These are phyloP conservation scores for Citrus trifoliata DNA, from an alignment of 345 rosid genomes.

Conservation along the genomic window DNA sequence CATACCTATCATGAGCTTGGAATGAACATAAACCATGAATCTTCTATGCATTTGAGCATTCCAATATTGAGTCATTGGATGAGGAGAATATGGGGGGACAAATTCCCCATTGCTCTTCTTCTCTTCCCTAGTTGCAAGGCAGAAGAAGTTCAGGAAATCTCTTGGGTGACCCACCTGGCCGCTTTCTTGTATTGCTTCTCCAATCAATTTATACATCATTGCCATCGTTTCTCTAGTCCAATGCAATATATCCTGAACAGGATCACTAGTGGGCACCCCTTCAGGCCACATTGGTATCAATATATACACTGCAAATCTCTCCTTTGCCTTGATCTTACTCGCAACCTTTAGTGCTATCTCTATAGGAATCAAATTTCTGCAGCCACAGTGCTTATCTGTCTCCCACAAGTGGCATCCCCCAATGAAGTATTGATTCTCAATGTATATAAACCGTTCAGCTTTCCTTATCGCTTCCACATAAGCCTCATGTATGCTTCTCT, in stretches of 20 bases:
- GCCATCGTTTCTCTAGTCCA: constrained; percentile 84
- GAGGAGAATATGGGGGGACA: constrained; percentile 53
- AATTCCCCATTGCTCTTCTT: constrained; percentile 51
- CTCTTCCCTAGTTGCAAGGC: constrained; percentile 85
- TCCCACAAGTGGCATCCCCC: constrained; percentile 83
- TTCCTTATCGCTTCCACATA: constrained; percentile 72
- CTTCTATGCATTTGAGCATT: constrained; percentile 74
- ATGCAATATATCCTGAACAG: constrained; percentile 85
- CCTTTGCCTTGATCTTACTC: constrained; percentile 49
- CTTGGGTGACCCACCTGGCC: constrained; percentile 55
- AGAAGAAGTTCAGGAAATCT: constrained; percentile 82
- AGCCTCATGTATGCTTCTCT: constrained; percentile 77
- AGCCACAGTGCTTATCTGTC: constrained; percentile 55
- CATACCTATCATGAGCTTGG: constrained; percentile 92
- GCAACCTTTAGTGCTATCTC: constrained; percentile 77
- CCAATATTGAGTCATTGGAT: constrained; percentile 65
- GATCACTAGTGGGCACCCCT: constrained; percentile 74
- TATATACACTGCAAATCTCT: constrained; percentile 77
- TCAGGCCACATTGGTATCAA: constrained; percentile 98
- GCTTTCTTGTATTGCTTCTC: constrained; percentile 58
- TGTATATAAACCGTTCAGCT: constrained; percentile 76
- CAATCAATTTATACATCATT: constrained; percentile 76
- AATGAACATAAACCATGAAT: constrained; percentile 92
- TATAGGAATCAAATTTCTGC: constrained; percentile 74
- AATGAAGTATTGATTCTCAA: constrained; percentile 87